Conservation (phyloP, 2,329 filamentous ascomycete species). For the Shiraia bambusicola region DNA sequence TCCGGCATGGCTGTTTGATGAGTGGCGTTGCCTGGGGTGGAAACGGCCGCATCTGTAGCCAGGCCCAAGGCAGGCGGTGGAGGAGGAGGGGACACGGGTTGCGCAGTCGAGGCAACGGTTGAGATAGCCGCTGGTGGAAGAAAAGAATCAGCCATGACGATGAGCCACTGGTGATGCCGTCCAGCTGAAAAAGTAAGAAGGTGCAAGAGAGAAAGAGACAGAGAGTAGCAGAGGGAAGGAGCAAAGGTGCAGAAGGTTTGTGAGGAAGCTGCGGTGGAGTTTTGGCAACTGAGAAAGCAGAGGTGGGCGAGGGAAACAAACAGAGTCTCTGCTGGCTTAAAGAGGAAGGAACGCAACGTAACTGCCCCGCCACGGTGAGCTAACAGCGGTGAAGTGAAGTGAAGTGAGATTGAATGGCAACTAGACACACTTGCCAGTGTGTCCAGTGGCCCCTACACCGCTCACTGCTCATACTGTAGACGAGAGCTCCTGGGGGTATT, state of each 20-base stretch:
- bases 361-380: no score
- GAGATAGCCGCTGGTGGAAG: no score
- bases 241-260: no score
- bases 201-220: neutral
- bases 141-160: no score
- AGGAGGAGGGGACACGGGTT: constrained; percentile 7
- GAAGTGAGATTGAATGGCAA: no score
- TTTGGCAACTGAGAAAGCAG: neutral
- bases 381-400: no score
- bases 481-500: no score
- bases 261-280: neutral
- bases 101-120: neutral
- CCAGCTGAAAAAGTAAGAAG: no score
- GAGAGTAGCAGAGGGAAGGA: neutral
- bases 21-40: constrained; percentile 2
- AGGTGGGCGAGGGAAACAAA: constrained; percentile 1
- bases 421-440: no score
- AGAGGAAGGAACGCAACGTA: neutral
- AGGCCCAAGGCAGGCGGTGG: constrained; percentile 7
- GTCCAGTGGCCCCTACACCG: no score
- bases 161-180: no score
- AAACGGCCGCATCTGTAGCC: constrained; percentile 3
- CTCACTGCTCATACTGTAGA: no score
- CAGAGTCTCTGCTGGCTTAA: constrained; percentile 4
- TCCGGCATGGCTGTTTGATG: neutral